Evolutionary conservation across 2,329 filamentous ascomycete species (phyloP).

Genomic region (Clonostachys byssicola): DNA sequence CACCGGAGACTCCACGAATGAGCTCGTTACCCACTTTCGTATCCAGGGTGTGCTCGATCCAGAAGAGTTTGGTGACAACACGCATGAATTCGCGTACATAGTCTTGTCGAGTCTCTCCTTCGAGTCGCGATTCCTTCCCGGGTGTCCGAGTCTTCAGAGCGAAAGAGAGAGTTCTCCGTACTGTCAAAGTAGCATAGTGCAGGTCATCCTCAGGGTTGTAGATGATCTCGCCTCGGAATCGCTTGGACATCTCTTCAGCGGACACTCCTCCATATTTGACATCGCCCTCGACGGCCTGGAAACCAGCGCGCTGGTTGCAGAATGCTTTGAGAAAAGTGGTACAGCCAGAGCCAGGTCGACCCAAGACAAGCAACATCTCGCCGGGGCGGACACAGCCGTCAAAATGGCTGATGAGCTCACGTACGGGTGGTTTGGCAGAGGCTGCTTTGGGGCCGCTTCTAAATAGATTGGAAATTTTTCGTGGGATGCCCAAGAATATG

Average conservation of each 20-base stretch:
- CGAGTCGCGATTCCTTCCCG: slow-evolving; percentile 37
- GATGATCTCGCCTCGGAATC: slow-evolving; percentile 59
- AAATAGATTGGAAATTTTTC: slow-evolving; percentile 39
- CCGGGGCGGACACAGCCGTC: slow-evolving; percentile 68
- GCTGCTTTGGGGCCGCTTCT: slow-evolving; percentile 46
- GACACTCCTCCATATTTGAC: slow-evolving; percentile 55
- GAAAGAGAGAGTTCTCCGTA: slow-evolving; percentile 63
- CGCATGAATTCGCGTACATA: slow-evolving; percentile 48
- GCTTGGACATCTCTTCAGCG: slow-evolving; percentile 38
- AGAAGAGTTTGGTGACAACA: slow-evolving; percentile 66
- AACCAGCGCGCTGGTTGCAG: slow-evolving; percentile 64
- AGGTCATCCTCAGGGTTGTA: slow-evolving; percentile 67
- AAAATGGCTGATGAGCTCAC: slow-evolving; percentile 61
- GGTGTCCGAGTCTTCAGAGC: slow-evolving; percentile 63
- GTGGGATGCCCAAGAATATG: slow-evolving; percentile 51
- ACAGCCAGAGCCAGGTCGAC: slow-evolving; percentile 64
- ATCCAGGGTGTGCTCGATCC: slow-evolving; percentile 65
- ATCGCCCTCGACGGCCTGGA: slow-evolving; percentile 59
- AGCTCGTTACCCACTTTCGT: slow-evolving; percentile 68
- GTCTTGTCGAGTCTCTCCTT: slow-evolving; percentile 55
- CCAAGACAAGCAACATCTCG: slow-evolving; percentile 65
- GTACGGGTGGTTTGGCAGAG: slow-evolving; percentile 50
- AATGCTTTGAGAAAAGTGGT: slow-evolving; percentile 69
- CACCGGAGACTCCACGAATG: slow-evolving; percentile 58
- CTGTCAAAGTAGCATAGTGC: slow-evolving; percentile 66